phyloP scores from a whole-genome alignment of 139 green algal genomes.

The Chlorella sp. region DNA sequence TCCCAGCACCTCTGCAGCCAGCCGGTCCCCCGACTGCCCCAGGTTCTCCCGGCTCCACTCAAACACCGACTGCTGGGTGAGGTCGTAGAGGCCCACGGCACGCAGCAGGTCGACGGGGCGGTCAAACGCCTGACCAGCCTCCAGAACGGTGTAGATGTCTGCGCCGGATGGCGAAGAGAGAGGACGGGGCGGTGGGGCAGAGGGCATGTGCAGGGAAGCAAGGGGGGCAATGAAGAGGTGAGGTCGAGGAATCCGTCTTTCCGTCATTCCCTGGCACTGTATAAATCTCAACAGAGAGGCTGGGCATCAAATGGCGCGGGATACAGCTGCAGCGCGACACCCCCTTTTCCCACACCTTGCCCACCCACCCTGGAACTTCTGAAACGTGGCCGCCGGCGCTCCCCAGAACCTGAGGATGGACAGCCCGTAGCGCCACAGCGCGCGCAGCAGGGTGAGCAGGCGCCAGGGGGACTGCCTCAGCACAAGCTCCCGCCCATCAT shows the following conservation, averaged over 20 bases:
- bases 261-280: no score
- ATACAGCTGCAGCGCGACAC: no score
- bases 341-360: no score
- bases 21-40: constrained; percentile 27
- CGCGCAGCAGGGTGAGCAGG: constrained; percentile 32
- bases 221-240: no score
- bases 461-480: constrained; percentile 33
- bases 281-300: no score
- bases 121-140: constrained; percentile 36
- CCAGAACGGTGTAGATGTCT: constrained; percentile 61
- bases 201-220: not conserved
- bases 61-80: constrained; percentile 55
- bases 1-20: constrained; percentile 57
- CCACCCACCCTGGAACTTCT: constrained; percentile 11
- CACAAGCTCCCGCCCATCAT: constrained; percentile 33
- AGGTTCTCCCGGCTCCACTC: constrained; percentile 28
- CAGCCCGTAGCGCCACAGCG: constrained; percentile 39
- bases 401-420: not conserved
- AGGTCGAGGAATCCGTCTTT: no score
- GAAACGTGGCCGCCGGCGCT: not conserved
- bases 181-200: no score
- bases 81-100: constrained; percentile 55
- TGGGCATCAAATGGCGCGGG: no score
- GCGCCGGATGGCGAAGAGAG: constrained; percentile 35
- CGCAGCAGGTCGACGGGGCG: constrained; percentile 54